These are phyloP conservation scores for Penicillium sp. DNA, from an alignment of 2,329 filamentous ascomycete genomes.

Conservation along the genomic window DNA sequence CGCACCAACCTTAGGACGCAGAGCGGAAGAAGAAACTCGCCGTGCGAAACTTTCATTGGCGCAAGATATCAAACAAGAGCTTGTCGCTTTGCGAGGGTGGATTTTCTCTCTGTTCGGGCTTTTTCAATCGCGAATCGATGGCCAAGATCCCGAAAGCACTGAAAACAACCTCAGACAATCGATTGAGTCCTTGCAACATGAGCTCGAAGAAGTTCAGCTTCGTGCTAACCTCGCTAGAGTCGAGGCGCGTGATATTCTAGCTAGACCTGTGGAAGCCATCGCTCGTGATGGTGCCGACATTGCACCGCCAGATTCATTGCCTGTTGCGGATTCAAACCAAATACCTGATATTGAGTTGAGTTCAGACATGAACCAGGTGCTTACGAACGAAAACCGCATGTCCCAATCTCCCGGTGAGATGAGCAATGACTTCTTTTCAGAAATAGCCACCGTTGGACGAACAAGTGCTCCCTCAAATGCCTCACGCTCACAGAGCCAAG, in stretches of 20 bases:
- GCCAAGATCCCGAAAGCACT: slow-evolving; percentile 24
- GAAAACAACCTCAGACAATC: slow-evolving; percentile 29
- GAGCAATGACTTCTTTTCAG: slow-evolving; percentile 33
- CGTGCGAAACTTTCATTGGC: slow-evolving; percentile 37
- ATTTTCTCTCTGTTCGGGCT: slow-evolving; percentile 33
- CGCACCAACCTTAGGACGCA: slow-evolving; percentile 40
- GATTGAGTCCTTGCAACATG: slow-evolving; percentile 32
- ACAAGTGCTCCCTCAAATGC: slow-evolving; percentile 19
- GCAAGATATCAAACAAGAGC: slow-evolving; percentile 41
- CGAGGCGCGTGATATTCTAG: slow-evolving; percentile 12
- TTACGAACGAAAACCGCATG: slow-evolving; percentile 37
- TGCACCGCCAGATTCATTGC: background rate
- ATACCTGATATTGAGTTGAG: slow-evolving; percentile 1
- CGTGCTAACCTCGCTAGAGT: slow-evolving; percentile 13
- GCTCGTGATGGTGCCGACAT: background rate
- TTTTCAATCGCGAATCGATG: slow-evolving; percentile 14
- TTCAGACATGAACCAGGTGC: slow-evolving; percentile 15
- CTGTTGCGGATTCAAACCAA: background rate
- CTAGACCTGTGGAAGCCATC: slow-evolving; percentile 16
- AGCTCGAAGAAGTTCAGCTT: slow-evolving; percentile 24
- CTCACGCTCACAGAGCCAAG: slow-evolving; percentile 13
- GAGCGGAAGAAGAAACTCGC: slow-evolving; percentile 41
- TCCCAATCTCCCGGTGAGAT: slow-evolving; percentile 42
- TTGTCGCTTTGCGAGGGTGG: slow-evolving; percentile 32
- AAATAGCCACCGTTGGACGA: slow-evolving; percentile 25